These are phyloP conservation scores for Berberis thunbergii DNA, from an alignment of 164 flowering plant genomes.

Conservation along the genomic window DNA sequence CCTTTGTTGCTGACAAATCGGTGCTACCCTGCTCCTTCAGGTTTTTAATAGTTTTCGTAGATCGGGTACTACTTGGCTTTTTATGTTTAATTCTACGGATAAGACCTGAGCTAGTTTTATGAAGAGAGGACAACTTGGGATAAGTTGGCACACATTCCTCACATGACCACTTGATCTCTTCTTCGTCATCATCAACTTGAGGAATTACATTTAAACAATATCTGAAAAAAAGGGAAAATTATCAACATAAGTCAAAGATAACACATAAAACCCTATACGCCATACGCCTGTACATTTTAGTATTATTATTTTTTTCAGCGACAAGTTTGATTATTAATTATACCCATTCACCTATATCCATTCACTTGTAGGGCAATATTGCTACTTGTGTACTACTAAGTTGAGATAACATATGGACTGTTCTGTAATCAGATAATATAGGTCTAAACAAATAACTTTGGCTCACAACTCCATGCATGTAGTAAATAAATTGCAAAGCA, in stretches of 20 bases:
- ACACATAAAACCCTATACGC: too few relatives aligned
- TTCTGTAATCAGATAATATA: too few relatives aligned
- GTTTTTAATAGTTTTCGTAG: background rate
- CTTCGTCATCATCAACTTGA: constrained; percentile 15
- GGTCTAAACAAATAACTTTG: background rate
- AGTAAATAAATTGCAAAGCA: background rate
- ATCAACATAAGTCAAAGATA: too few relatives aligned
- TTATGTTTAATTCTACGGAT: constrained; percentile 2
- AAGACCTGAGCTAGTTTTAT: constrained; percentile 1
- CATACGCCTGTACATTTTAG: too few relatives aligned
- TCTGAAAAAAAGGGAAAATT: constrained; percentile 16
- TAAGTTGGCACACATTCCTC: constrained; percentile 26
- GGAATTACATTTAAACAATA: constrained; percentile 36
- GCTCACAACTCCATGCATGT: background rate
- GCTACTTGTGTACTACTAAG: too few relatives aligned
- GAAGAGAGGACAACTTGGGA: constrained; percentile 5
- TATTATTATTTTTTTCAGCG: too few relatives aligned
- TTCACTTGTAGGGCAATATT: too few relatives aligned
- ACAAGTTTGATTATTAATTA: too few relatives aligned
- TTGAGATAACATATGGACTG: too few relatives aligned
- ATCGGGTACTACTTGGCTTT: background rate
- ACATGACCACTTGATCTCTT: constrained; percentile 32
- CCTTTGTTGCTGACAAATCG: background rate
- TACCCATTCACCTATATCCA: too few relatives aligned
- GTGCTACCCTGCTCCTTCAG: background rate